Percentiles rank a stretch among this genome's conserved stretches.
These are phyloP conservation scores for Filobasidium uniguttulatum DNA, from an alignment of 1,284 basidiomycete genomes.

Conservation along the genomic window DNA sequence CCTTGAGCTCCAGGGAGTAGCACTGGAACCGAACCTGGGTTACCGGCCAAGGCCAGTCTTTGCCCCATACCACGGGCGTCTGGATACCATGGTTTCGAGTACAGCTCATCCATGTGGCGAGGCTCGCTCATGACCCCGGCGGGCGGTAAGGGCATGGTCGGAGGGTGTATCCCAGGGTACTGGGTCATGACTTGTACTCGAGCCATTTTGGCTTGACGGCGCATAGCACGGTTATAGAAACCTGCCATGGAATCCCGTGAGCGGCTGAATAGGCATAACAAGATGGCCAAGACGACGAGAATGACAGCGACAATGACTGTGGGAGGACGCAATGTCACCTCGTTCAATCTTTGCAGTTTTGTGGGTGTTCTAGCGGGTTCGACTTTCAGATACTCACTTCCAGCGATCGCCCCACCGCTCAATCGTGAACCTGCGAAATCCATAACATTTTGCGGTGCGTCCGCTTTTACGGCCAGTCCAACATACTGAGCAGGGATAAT, in stretches of 20 bases:
- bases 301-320: constrained; percentile 1
- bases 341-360: not conserved
- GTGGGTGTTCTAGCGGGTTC: not conserved
- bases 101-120: not conserved
- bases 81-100: not conserved
- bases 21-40: too few species aligned
- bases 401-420: not conserved
- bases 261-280: not conserved
- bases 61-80: too few species aligned
- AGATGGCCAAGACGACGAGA: not conserved
- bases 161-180: not conserved
- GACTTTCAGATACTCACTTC: not conserved
- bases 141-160: not conserved
- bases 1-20: too few species aligned
- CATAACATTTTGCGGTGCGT: not conserved
- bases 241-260: constrained; percentile 1
- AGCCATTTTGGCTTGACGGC: not conserved
- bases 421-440: not conserved
- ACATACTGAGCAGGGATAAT: too few species aligned
- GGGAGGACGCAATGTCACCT: not conserved
- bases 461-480: not conserved
- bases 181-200: not conserved
- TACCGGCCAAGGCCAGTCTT: too few species aligned
- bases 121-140: not conserved
- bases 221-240: not conserved